Base-by-base conservation (phyloP, 2,329 filamentous ascomycete species). In the Cladosporium phlei region DNA sequence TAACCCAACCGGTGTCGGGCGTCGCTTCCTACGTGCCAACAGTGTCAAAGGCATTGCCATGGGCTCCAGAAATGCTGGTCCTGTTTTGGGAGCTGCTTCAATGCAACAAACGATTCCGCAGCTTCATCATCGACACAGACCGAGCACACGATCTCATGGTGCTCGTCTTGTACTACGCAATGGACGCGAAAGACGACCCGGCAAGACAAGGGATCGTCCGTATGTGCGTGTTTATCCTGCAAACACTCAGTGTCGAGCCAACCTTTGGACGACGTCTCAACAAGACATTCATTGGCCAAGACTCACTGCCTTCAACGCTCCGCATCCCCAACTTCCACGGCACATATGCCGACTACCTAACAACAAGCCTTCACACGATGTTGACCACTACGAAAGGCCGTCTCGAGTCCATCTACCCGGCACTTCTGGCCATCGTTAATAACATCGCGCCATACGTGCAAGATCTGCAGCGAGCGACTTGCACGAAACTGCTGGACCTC, bases 11-110 rank as follows among this genome's bases (percentile, higher is more conserved):
- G 19, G 82, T 96, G 52, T 88, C 95, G 68, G 85, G 88, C 33
- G 94, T 88, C 49, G 79, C 80, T 9, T 91, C 90, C 1, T 96
- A 95, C 64, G 79, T 96, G 2, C 89, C 91, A 0, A 88, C 89
- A 4, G 85, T 84, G 29, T 88, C 94, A 59, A 79, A 85, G 38
- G 79, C 85, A 0, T 74, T 88, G 43, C 88, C 87, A 61, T 95
- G 91, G 76, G 88, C 90, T 0, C 90, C 93, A 2, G 93, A 98
- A 67, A 94, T 94, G 72, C 83, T 97, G 46, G 93, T 96, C 78
- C 76, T 98, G 2, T 96, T 97, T 63, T 98, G 93, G 93, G 93
- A 98, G 70, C 82, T 88, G 28, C 81, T 93, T 4, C 93, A 98
- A 67, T 96, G 91, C 76, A 98, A 98, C 69, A 97, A 95, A 69